These are phyloP conservation scores for Magnaporthiopsis rhizophila DNA, from an alignment of 2,329 filamentous ascomycete species.

Conservation along the genomic window DNA sequence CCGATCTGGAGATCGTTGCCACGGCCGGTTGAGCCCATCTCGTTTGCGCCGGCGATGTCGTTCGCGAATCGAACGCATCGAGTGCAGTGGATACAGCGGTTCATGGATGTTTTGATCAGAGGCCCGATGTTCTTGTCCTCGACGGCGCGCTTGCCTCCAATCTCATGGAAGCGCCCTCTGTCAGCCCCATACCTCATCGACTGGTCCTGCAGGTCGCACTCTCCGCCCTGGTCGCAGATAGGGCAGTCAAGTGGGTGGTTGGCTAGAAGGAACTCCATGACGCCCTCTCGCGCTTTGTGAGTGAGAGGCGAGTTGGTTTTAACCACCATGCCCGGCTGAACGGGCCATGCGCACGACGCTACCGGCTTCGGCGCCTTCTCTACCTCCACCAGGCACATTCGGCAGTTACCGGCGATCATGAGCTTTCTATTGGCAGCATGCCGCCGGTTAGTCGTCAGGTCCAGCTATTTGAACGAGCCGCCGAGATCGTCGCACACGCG, in stretches of 20 bases:
- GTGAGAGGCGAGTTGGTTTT: conserved; percentile 95
- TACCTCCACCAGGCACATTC: conserved; percentile 99
- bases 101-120: conserved; percentile 99
- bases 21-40: conserved; percentile 88
- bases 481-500: neutral
- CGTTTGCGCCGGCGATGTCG: conserved; percentile 90
- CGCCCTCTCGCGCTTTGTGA: conserved; percentile 96
- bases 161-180: conserved; percentile 92
- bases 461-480: neutral
- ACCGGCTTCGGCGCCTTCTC: conserved; percentile 94
- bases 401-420: conserved; percentile 98
- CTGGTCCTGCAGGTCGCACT: conserved; percentile 98
- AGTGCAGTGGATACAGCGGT: conserved; percentile 98
- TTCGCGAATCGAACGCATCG: conserved; percentile 97
- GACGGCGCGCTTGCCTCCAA: conserved; percentile 90
- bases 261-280: conserved; percentile 97
- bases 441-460: conserved; percentile 25
- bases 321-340: conserved; percentile 97
- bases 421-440: conserved; percentile 60
- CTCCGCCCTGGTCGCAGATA: conserved; percentile 97
- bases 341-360: conserved; percentile 97
- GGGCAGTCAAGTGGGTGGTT: conserved; percentile 96
- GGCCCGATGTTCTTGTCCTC: conserved; percentile 99
- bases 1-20: conserved; percentile 98
- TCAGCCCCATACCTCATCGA: conserved; percentile 98